These are phyloP conservation scores for Mallotus nudiflorus DNA, from an alignment of 345 rosid species.

Conservation along the genomic window DNA sequence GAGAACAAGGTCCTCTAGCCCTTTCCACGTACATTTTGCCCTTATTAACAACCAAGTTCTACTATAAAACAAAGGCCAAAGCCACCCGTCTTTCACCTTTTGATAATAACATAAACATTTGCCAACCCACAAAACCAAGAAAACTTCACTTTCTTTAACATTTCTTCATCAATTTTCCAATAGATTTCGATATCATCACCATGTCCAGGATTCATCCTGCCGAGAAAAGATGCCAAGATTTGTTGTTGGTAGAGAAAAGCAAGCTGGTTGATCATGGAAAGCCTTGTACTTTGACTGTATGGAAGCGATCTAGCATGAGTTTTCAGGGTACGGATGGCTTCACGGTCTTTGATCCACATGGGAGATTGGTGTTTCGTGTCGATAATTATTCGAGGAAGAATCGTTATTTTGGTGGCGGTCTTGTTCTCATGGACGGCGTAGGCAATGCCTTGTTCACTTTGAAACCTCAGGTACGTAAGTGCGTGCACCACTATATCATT, in stretches of 20 bases:
- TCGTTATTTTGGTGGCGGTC: constrained; percentile 14
- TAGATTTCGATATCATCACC: neutral
- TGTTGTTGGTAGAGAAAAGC: neutral
- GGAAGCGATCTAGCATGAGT: constrained; percentile 61
- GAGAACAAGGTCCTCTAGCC: neutral
- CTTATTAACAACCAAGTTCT: neutral
- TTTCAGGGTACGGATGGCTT: constrained; percentile 63
- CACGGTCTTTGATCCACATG: constrained; percentile 44
- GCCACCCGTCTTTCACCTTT: neutral
- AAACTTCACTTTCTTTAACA: neutral
- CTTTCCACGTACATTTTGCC: neutral
- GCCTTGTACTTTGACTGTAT: constrained; percentile 35
- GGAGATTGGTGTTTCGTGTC: constrained; percentile 44
- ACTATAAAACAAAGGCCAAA: constrained; percentile 11
- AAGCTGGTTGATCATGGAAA: neutral
- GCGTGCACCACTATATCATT: no score
- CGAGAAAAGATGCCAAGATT: constrained; percentile 1
- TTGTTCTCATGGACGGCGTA: constrained; percentile 55
- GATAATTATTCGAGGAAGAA: constrained; percentile 54
- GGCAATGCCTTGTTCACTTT: constrained; percentile 48
- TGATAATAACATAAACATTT: neutral
- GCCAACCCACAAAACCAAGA: neutral
- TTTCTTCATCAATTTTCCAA: neutral
- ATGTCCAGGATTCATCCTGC: constrained; percentile 51
- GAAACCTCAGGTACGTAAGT: constrained; percentile 40